A percentile compares a stretch with the other conserved stretches of the same genome.
Conservation (phyloP, 345 rosid species). For the Heritiera littoralis region DNA sequence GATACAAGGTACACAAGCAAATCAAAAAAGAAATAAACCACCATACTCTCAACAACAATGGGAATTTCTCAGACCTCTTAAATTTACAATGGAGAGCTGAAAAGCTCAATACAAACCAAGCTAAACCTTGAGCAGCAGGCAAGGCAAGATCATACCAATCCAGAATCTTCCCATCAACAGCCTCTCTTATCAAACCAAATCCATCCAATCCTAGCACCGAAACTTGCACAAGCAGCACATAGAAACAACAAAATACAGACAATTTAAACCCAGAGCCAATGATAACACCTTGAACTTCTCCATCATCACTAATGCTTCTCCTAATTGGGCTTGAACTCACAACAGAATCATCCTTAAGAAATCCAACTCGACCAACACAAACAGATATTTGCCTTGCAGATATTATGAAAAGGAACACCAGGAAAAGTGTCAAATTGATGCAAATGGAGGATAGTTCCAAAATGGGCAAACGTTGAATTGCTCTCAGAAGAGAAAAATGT, state of each 20-base stretch:
- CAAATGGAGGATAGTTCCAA: slow-evolving; percentile 75
- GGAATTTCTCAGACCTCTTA: slow-evolving; percentile 72
- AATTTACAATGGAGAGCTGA: slow-evolving; percentile 77
- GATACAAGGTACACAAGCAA: slow-evolving; percentile 67
- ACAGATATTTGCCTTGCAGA: slow-evolving; percentile 65
- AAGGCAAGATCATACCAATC: slow-evolving; percentile 63
- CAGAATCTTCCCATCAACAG: slow-evolving; percentile 41
- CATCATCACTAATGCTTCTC: slow-evolving; percentile 42
- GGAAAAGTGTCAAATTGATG: slow-evolving; percentile 64
- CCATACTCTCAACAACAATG: slow-evolving; percentile 78
- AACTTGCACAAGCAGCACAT: slow-evolving; percentile 67
- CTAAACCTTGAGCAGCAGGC: slow-evolving; percentile 71
- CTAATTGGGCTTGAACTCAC: slow-evolving; percentile 46
- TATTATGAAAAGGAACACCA: slow-evolving; percentile 62
- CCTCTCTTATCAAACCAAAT: slow-evolving; percentile 54
- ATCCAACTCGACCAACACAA: slow-evolving; percentile 57
- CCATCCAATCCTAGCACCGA: slow-evolving; percentile 76
- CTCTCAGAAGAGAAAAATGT: slow-evolving; percentile 28
- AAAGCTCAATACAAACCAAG: slow-evolving; percentile 83
- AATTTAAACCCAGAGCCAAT: slow-evolving; percentile 67
- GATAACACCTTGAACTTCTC: slow-evolving; percentile 46
- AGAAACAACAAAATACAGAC: slow-evolving; percentile 69
- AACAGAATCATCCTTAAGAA: slow-evolving; percentile 66
- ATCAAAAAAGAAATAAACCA: slow-evolving; percentile 77
- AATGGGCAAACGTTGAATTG: slow-evolving; percentile 48